Conservation (phyloP, 1,284 basidiomycete genomes). For the Rhodotorula sp. region DNA sequence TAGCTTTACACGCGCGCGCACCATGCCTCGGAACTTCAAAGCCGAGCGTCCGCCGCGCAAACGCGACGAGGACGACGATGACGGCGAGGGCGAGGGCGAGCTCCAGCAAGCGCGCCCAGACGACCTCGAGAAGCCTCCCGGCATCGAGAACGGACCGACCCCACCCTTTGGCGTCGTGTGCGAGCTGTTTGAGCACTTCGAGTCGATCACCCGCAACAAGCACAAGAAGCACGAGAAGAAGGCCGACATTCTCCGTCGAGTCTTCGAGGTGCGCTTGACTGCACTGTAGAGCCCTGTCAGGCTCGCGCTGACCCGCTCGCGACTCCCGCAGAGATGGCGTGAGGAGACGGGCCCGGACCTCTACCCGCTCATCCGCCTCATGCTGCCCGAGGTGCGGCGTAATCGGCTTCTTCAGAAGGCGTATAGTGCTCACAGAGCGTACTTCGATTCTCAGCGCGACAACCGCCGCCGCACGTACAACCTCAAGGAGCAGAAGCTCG, state of each 20-base stretch:
- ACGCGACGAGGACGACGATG: not conserved
- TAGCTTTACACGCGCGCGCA: not conserved
- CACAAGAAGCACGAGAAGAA: constrained; percentile 48
- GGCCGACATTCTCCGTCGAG: constrained; percentile 47
- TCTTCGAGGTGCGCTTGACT: constrained; percentile 40
- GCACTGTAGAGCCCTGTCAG: too few relatives aligned
- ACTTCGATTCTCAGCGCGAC: constrained; percentile 66
- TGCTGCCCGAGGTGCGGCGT: constrained; percentile 55
- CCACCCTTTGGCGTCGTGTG: constrained; percentile 24
- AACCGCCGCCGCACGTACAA: constrained; percentile 84
- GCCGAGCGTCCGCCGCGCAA: not conserved
- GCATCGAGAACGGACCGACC: constrained; percentile 9
- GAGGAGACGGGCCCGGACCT: constrained; percentile 54
- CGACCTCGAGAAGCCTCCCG: constrained; percentile 25
- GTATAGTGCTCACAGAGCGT: too few relatives aligned
- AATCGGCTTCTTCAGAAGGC: too few relatives aligned
- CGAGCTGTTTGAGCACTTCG: constrained; percentile 24
- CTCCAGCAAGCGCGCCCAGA: constrained; percentile 6
- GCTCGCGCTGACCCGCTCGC: not conserved
- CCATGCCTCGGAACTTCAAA: not conserved
- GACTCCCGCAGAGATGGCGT: constrained; percentile 49
- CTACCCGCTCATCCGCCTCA: constrained; percentile 55
- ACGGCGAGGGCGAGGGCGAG: not conserved
- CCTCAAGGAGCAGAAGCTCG: constrained; percentile 85
- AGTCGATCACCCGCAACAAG: constrained; percentile 18